Base-by-base conservation (phyloP, 1,284 basidiomycete genomes). In the Melampsora abietis-canadensis region DNA sequence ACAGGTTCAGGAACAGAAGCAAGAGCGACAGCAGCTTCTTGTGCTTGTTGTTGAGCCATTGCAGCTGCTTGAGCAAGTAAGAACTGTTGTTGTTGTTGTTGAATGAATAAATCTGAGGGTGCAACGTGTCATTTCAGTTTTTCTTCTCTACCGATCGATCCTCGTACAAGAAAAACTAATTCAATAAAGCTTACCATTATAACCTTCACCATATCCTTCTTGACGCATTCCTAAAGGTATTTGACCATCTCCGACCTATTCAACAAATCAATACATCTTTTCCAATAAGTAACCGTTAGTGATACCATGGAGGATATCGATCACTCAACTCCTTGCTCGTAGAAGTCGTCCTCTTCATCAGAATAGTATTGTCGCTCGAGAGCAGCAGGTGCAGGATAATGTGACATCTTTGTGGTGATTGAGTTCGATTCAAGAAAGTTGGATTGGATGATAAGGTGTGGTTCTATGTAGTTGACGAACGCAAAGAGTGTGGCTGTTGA, bases 1-100 rank as follows among this genome's bases (percentile, higher is more conserved):
- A 81, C 80, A 59, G 77, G 79, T 73, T 81, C 80, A 31, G 81
- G 81, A 7, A 81, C 79, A 0, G 79, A 77, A 30, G 80, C 78
- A 24, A 81, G 77, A 7, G 81, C 80, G 24, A 80, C 78, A 8
- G 78, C 78, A 44, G 78, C 78, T 31, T 79, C 78, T 66, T 79
- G 80, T 64, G 77, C 77, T 62, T 78, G 79, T 46, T 78, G 78
- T 63, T 80, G 79, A n/a, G 78, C 78, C 19, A 78, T 75, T 12
- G 78, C 78, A 48, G 78, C 79, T 37, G 61, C 54, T 34, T 66
- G 68, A 17, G 44, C 64, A 48, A 66, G 34, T 34, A 77, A 27
- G 37, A 66, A 68, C 46, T 75, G 70, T 57, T 75, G 72, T 46
- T 65, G 63, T 46, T 65, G 63, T 37, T 75, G 72, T 46, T 75